A percentile compares a stretch with the other conserved stretches of the same genome.
These are phyloP conservation scores for Rhizophora apiculata DNA, from an alignment of 345 rosid genomes.

Conservation along the genomic window DNA sequence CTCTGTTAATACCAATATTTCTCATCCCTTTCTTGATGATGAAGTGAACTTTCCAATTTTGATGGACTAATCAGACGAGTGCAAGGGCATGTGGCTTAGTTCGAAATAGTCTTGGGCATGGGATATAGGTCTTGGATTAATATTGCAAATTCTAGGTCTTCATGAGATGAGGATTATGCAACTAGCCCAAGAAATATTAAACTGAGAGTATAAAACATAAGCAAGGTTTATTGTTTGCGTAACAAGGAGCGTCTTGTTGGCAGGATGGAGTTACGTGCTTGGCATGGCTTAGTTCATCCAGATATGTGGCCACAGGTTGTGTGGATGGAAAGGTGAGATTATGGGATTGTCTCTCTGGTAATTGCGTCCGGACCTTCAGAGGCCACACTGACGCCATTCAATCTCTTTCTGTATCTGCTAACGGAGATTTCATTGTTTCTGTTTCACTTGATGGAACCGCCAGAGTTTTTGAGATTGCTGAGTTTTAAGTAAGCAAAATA, in stretches of 20 bases:
- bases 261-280: constrained; percentile 82
- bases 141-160: too few species aligned
- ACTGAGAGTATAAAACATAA: background rate
- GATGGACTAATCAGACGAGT: too few species aligned
- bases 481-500: constrained; percentile 27
- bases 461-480: constrained; percentile 66
- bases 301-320: constrained; percentile 72
- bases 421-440: constrained; percentile 56
- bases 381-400: constrained; percentile 70
- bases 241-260: constrained; percentile 1
- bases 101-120: too few species aligned
- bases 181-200: background rate
- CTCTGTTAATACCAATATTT: too few species aligned
- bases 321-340: constrained; percentile 63
- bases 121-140: too few species aligned
- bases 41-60: too few species aligned
- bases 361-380: constrained; percentile 50
- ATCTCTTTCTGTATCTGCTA: constrained; percentile 46
- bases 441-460: constrained; percentile 73
- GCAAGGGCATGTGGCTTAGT: too few species aligned
- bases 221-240: background rate
- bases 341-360: constrained; percentile 85
- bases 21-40: too few species aligned
- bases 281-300: constrained; percentile 71
- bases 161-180: background rate